Percentiles rank a stretch among this genome's conserved stretches.
Conservation (phyloP, 805 yeast species). For the Pichia nanzhaoensis region DNA sequence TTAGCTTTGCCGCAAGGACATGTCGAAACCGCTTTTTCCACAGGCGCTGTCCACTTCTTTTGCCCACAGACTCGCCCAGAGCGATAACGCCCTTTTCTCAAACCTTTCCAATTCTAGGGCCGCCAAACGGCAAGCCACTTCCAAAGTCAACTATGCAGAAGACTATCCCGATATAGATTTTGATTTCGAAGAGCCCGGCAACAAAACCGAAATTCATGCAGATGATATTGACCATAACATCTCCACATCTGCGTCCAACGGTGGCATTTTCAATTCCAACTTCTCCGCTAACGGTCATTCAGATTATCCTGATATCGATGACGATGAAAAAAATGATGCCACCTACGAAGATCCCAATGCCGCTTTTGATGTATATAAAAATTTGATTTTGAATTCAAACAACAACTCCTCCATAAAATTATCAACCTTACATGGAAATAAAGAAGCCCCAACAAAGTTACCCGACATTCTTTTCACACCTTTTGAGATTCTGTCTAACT, state of each 20-base stretch:
- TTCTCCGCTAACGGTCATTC: no score
- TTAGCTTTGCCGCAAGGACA: no score
- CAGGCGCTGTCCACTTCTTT: slow-evolving; percentile 80
- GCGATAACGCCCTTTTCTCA: slow-evolving; percentile 64
- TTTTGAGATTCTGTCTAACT: slow-evolving; percentile 29
- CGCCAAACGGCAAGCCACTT: slow-evolving; percentile 60
- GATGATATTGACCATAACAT: slow-evolving; percentile 19
- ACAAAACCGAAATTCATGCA: not conserved
- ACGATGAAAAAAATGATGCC: slow-evolving; percentile 59
- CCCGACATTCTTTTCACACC: slow-evolving; percentile 29
- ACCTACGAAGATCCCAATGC: slow-evolving; percentile 60
- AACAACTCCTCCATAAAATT: slow-evolving; percentile 16
- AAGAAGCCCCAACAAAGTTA: slow-evolving; percentile 34
- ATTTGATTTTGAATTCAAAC: slow-evolving; percentile 9
- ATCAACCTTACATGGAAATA: slow-evolving; percentile 30
- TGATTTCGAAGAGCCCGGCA: slow-evolving; percentile 29
- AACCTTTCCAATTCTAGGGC: slow-evolving; percentile 72
- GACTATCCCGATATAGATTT: slow-evolving; percentile 59
- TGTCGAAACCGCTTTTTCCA: slow-evolving; percentile 38
- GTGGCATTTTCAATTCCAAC: no score
- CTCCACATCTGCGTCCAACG: no score
- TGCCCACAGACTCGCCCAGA: slow-evolving; percentile 63
- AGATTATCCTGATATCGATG: slow-evolving; percentile 35
- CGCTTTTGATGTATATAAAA: slow-evolving; percentile 25
- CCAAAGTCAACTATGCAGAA: slow-evolving; percentile 76